A percentile compares a stretch with the other conserved stretches of the same genome.
These are phyloP conservation scores for Mangifera indica DNA, from an alignment of 345 rosid species.

Conservation along the genomic window DNA sequence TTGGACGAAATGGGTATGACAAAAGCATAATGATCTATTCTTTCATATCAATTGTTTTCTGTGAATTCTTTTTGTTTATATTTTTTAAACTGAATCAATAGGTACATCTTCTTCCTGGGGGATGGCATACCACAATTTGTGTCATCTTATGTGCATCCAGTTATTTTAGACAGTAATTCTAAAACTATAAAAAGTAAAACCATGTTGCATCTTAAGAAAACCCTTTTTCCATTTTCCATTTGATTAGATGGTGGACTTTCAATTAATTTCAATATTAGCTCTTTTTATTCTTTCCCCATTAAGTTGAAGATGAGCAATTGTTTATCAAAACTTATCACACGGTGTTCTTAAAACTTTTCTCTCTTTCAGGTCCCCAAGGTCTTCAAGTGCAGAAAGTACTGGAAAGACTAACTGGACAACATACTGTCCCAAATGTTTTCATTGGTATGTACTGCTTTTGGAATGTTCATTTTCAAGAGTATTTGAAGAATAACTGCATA, in stretches of 20 bases:
- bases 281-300: too few species aligned
- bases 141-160: neutral
- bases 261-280: neutral
- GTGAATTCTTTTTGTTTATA: neutral
- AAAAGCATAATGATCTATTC: neutral
- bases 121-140: too few species aligned
- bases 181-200: neutral
- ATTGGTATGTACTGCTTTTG: conserved; percentile 50
- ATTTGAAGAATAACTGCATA: neutral
- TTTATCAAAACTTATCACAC: neutral
- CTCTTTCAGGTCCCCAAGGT: conserved; percentile 76
- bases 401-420: conserved; percentile 89
- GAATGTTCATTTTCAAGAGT: neutral
- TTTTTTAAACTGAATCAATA: neutral
- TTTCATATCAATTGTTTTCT: neutral
- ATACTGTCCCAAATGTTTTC: conserved; percentile 92
- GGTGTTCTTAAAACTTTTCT: neutral
- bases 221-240: neutral
- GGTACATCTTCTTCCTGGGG: too few species aligned
- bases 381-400: conserved; percentile 81
- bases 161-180: neutral
- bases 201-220: neutral
- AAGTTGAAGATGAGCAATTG: neutral
- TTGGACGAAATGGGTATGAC: conserved; percentile 84
- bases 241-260: neutral